A percentile compares a stretch with the other conserved stretches of the same genome.
These are phyloP conservation scores for Daldinia sp. DNA, from an alignment of 2,329 filamentous ascomycete genomes.

Conservation along the genomic window DNA sequence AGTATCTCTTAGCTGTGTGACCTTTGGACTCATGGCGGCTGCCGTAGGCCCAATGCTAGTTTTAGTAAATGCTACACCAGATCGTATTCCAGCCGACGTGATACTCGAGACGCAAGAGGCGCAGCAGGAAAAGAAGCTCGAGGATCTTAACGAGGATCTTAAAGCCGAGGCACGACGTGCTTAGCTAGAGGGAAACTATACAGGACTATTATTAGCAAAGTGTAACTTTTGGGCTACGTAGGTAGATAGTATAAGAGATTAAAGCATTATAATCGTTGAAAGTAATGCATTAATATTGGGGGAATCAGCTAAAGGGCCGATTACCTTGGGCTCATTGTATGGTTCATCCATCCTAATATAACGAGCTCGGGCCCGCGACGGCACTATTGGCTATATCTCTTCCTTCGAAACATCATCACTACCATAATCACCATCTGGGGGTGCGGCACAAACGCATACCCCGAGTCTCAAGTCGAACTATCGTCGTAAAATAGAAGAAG, in stretches of 20 bases:
- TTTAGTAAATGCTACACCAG: slow-evolving; percentile 51
- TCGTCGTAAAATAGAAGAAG: background rate
- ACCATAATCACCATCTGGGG: too few relatives aligned
- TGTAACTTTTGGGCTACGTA: background rate
- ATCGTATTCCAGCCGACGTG: slow-evolving; percentile 51
- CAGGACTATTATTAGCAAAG: background rate
- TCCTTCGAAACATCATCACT: too few relatives aligned
- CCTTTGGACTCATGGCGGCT: slow-evolving; percentile 50
- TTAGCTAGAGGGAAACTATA: background rate
- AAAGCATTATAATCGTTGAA: background rate
- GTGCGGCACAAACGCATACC: too few relatives aligned
- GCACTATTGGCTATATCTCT: background rate
- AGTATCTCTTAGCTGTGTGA: slow-evolving; percentile 47
- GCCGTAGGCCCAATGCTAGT: slow-evolving; percentile 50
- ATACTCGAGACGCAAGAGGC: slow-evolving; percentile 47
- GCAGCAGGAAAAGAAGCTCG: slow-evolving; percentile 31
- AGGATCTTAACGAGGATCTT: too few relatives aligned
- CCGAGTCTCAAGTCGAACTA: too few relatives aligned
- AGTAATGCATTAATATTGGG: background rate
- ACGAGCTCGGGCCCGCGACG: background rate
- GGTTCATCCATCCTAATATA: background rate
- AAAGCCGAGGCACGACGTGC: slow-evolving; percentile 22
- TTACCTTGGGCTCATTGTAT: background rate
- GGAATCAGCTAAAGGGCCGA: background rate
- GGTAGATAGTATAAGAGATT: background rate